Base-by-base conservation (phyloP, 192 early-diverging fungal genomes). In the Coemansia sp. region DNA sequence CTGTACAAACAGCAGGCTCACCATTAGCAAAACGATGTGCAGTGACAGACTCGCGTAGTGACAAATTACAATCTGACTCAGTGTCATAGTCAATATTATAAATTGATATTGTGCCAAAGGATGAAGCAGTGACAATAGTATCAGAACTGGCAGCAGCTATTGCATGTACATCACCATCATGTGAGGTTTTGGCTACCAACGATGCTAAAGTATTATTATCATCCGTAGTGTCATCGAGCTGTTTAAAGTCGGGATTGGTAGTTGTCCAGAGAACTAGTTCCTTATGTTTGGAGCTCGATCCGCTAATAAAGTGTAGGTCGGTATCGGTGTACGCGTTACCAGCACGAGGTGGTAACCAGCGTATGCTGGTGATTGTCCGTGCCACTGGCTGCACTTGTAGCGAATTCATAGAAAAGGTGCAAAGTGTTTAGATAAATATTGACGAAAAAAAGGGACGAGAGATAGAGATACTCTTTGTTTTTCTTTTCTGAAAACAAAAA, bases 241-340 rank as follows among this genome's bases (percentile, higher is more conserved):
- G 23, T n/a, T 28, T 31, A 59, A 77, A 77, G 58, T 82, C 80
- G 0, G 73, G 80, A 47, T 77, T 77, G 9, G 12, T 51, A 12
- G 80, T 74, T 9, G 70, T 73, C 80, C 80, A 82, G n/a, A 82
- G 68, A 7, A 68, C 59, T 5, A 82, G 68, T 71, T 82, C 80
- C 32, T 72, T 63, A 62, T 69, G 63, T 24, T 69, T 74, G 54
- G 38, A 74, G 25, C 71, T 58, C 10, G 74, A 73, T 7, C 79
- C 79, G 0, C 64, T 76, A 4, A 73, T 62, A 54, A 82, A 82
- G 31, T 67, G 51, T 16, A 74, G 59, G 1, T 69, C 65, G 0
- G 74, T 72, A 61, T 82, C 79, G 16, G 69, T 76, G 62, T 76
- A 82, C 5, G 79, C 74, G 53, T 27, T 60, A 26, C 79, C 79